These are phyloP conservation scores for Fusarium sp. DNA, from an alignment of 2,329 filamentous ascomycete genomes.

Conservation along the genomic window DNA sequence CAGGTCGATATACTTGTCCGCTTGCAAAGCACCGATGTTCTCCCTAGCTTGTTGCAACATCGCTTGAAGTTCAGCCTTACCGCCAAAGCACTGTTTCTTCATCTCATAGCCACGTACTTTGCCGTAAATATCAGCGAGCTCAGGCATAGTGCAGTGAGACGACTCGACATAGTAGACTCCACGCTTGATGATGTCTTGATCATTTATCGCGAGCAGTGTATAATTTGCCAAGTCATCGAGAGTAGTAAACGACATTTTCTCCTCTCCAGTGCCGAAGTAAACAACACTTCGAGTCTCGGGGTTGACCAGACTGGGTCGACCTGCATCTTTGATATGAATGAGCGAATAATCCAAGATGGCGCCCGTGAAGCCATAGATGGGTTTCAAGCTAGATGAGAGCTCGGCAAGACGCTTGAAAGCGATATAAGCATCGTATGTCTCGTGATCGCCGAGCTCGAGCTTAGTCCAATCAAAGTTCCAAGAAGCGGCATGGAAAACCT, in stretches of 20 bases:
- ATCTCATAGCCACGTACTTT: not conserved
- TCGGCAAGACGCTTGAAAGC: slow-evolving; percentile 11
- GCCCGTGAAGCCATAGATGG: not conserved
- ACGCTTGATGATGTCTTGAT: not conserved
- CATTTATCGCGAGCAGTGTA: not conserved
- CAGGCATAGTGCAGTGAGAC: not conserved
- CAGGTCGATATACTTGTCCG: slow-evolving; percentile 5
- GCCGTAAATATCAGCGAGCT: not conserved
- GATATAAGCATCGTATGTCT: slow-evolving; percentile 7
- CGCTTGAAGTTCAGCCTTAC: not conserved
- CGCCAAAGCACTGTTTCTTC: not conserved
- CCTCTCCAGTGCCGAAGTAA: not conserved
- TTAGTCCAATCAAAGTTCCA: slow-evolving; percentile 16
- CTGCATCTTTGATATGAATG: not conserved
- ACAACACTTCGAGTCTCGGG: not conserved
- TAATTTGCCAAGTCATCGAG: slow-evolving; percentile 1
- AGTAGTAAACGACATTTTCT: not conserved
- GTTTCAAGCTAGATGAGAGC: not conserved
- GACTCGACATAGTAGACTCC: not conserved
- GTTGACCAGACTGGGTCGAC: not conserved
- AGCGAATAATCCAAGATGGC: not conserved
- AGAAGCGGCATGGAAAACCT: slow-evolving; percentile 1
- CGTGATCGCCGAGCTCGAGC: not conserved
- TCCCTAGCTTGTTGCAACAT: not conserved
- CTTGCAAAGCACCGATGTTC: not conserved